Base-by-base conservation (phyloP, 495 filamentous ascomycete genomes). In the Neurospora sp. region DNA sequence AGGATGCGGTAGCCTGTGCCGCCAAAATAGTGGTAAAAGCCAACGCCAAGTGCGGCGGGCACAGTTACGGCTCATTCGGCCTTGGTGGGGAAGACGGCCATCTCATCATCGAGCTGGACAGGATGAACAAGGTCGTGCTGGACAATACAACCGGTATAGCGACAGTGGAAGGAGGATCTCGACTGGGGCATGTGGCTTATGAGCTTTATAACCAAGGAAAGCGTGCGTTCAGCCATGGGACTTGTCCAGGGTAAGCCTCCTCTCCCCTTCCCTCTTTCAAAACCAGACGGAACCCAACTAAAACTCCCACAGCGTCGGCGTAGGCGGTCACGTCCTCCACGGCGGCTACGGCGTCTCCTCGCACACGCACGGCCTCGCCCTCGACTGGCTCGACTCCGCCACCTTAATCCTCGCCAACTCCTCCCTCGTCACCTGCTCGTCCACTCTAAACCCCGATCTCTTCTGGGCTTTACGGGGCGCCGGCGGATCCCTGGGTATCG, bases 41-140 rank as follows among this genome's bases (percentile, higher is more conserved):
- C 31, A 84, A 79, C n/a, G 74, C 84, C 27, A 86, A 85, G 74
- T 82, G 80, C 73, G 83, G 84, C 71, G 84, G 84, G 9, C 84
- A 86, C 77, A 85, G 84, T 54, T 85, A 86, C 72, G 84, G 78
- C 4, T 84, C 82, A 8, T 82, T 85, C 11, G 84, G 84, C 7
- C 79, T 86, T 0, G 84, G 84, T 20, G 84, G 84, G 14, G 83
- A 86, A 74, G 82, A 86, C 18, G 84, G 84, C 0, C 83, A 85
- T 74, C 78, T 86, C 31, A 78, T 81, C 5, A 80, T 86, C 38
- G 80, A 85, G 77, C 71, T 86, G 73, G 82, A 82, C 71, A 80
- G 84, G 10, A 84, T 85, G 81, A 82, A 82, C 75, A 80, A 82
- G 12, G 84, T 86, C 5, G 77, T 79, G 4, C 71, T 86, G 23